phyloP scores from a whole-genome alignment of 2,329 filamentous ascomycete genomes.

The Teratosphaeria pseudoeucalypti region DNA sequence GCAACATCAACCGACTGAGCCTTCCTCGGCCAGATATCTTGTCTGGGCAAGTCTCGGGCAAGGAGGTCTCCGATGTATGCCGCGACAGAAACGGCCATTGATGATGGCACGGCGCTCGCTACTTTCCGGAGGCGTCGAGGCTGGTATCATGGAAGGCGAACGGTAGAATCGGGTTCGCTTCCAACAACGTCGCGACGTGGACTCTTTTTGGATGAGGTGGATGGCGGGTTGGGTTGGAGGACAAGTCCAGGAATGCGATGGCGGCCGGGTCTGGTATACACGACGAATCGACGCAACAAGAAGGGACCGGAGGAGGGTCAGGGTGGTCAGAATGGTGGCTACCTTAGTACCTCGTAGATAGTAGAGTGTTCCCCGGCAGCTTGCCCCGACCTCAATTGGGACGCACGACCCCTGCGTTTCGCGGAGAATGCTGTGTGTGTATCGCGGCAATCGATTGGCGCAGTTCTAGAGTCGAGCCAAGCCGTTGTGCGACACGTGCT shows the following conservation, averaged over 20 bases:
- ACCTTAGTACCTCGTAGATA: background rate
- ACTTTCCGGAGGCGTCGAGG: conserved; percentile 15
- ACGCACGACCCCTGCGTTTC: conserved; percentile 7
- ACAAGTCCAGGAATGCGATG: background rate
- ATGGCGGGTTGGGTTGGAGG: background rate
- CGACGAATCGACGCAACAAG: background rate
- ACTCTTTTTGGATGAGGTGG: background rate
- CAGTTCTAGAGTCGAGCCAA: conserved; percentile 4
- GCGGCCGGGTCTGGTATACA: background rate
- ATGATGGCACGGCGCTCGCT: conserved; percentile 20
- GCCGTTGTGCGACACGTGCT: conserved; percentile 2
- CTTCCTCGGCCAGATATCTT: conserved; percentile 33
- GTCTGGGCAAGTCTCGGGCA: conserved; percentile 32
- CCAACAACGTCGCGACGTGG: background rate
- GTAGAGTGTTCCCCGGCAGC: conserved; percentile 1
- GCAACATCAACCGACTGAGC: conserved; percentile 35
- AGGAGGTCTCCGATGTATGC: conserved; percentile 30
- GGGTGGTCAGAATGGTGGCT: background rate
- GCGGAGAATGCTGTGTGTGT: conserved; percentile 10
- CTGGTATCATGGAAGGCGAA: conserved; percentile 26
- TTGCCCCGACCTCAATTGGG: conserved; percentile 7
- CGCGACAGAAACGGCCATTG: conserved; percentile 39
- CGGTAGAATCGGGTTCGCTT: conserved; percentile 3
- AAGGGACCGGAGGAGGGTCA: background rate
- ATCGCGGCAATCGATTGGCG: conserved; percentile 14